Base-by-base conservation (phyloP, 1,139 yeast species). In the Casaregolazyma suthepensis region DNA sequence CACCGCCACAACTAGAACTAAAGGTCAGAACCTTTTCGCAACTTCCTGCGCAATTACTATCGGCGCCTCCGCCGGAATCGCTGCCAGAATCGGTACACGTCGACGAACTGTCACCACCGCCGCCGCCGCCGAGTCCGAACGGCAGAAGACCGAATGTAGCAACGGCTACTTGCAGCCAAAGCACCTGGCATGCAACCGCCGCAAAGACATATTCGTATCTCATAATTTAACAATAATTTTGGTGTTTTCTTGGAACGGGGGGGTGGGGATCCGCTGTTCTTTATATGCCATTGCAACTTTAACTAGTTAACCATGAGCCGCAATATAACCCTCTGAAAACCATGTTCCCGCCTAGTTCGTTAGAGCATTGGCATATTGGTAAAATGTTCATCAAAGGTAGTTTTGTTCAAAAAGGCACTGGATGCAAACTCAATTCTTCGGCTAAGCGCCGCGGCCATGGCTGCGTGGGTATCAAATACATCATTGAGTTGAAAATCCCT, bases 21-120 rank as follows among this genome's bases (percentile, higher is more conserved):
- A 52, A 53, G 10, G 55, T 51, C 18, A 59, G 53, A 29, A 61
- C 61, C 47, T 55, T 51, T 45, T 61, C 56, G 49, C 66, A 62
- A 29, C 59, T 54, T 17, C 57, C 51, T 62, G 62, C 60, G 52
- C 65, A 62, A 35, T 61, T 60, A 37, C 48, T 50, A 18, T 51
- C 58, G 12, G 40, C 5, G 40, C 31, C 31, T 26, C 31, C 31
- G 10, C 31, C 31, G 31, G 10, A 26, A 10, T 10, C 31, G 31
- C 17, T 26, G 31, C 12, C 31, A 2, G 31, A 26, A 26, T 9
- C 31, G 31, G 31, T 7, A 26, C 31, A 26, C 10, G 6, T 5
- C 2, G 31, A 26, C 31, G 31, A 26, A 9, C 12, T 5, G 12
- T 26, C 31, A 12, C 48, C 22, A 20, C 44, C 31, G 37, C 20